Evolutionary conservation across 768 basidiomycete genomes (phyloP).

Genomic region (Suillus luteus): DNA sequence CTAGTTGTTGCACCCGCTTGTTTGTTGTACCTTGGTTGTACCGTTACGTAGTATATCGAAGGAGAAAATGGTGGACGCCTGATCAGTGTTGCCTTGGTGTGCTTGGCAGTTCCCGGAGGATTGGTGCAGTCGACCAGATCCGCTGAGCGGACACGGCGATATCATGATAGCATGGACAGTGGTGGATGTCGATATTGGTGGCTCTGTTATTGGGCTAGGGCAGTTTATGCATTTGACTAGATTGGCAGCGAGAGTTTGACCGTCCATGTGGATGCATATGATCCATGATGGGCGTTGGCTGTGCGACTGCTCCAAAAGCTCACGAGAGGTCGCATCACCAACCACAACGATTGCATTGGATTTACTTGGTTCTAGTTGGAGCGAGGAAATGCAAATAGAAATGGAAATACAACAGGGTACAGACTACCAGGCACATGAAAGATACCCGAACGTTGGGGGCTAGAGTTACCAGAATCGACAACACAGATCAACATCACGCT

Average conservation of each 20-base stretch:
- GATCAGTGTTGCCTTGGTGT: neutral
- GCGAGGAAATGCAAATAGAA: neutral
- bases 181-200: neutral
- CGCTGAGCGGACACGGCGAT: neutral
- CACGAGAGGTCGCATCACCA: neutral
- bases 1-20: conserved; percentile 10
- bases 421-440: conserved; percentile 5
- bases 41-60: conserved; percentile 5
- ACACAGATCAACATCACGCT: neutral
- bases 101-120: neutral
- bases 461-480: neutral
- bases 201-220: neutral
- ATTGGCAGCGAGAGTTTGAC: neutral
- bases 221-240: neutral
- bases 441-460: neutral
- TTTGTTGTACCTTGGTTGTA: conserved; percentile 18
- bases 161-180: neutral
- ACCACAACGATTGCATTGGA: neutral
- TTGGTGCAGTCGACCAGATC: neutral
- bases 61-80: neutral
- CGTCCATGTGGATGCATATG: neutral
- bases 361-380: neutral
- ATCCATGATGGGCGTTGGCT: conserved; percentile 2
- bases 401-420: neutral
- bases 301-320: neutral